Percentiles rank a stretch among this genome's conserved stretches.
phyloP scores from a whole-genome alignment of 2,329 filamentous ascomycete genomes.

The Microsporum audouinii region DNA sequence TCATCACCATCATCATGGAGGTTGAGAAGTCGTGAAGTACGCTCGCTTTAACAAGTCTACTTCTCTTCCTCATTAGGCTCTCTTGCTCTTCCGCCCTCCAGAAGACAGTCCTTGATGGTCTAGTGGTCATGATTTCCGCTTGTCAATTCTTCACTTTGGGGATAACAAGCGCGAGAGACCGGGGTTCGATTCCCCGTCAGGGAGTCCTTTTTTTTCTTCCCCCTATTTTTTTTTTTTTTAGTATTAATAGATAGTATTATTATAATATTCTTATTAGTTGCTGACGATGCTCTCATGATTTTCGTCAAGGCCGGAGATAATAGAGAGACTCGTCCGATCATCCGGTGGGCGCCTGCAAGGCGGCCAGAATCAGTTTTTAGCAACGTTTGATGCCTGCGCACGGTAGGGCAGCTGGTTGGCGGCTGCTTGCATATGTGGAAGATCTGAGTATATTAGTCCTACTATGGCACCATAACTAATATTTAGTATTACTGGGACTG shows the following conservation, averaged over 20 bases:
- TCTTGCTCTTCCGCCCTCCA: background rate
- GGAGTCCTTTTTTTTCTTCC: conserved; percentile 7
- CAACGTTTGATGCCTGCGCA: too few relatives aligned
- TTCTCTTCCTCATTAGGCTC: background rate
- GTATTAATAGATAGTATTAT: too few relatives aligned
- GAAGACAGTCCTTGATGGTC: conserved; percentile 11
- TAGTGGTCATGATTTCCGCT: conserved; percentile 14
- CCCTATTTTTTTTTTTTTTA: background rate
- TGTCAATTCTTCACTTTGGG: conserved; percentile 4
- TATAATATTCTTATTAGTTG: background rate
- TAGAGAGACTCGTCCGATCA: too few relatives aligned
- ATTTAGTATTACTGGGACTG: too few relatives aligned
- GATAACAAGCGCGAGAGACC: conserved; percentile 13
- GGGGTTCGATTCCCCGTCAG: conserved; percentile 15
- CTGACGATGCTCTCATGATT: background rate
- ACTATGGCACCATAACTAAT: too few relatives aligned
- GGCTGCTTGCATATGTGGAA: too few relatives aligned
- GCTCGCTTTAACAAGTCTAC: background rate
- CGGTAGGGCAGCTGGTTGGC: too few relatives aligned
- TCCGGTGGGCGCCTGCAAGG: too few relatives aligned
- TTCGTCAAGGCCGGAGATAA: too few relatives aligned
- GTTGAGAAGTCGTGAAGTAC: background rate
- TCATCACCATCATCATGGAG: background rate
- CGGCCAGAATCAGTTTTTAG: too few relatives aligned
- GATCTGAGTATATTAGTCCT: too few relatives aligned